Base-by-base conservation (phyloP, 2,329 filamentous ascomycete species). In the Incumbomyces lentus region DNA sequence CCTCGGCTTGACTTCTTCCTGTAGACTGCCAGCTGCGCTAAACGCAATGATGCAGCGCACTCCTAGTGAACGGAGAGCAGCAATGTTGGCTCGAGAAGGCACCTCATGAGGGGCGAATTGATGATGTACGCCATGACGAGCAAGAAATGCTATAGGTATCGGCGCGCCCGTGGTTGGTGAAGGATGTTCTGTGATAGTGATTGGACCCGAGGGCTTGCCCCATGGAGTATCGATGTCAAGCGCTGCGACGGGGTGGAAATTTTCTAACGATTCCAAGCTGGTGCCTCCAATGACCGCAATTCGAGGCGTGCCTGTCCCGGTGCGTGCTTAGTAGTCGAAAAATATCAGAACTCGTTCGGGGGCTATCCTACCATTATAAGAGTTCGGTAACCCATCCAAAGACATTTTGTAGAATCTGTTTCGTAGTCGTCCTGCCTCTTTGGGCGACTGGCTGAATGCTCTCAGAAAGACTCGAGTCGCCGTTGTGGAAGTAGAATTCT, bases 201-300 rank as follows among this genome's bases (percentile, higher is more conserved):
- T 90, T 17, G 79, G 78, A 1, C 78, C 80, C 33, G 79, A 82
- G 2, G 92, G 86, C 44, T 71, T 65, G 59, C 92, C 92, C 92
- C 92, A 98, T 29, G 92, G 92, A 8, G 92, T 98, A 33, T 72
- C 66, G 46, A 86, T 73, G 58, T 81, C 81, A 57, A 98, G 71
- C 22, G 77, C 76, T 19, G 90, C 89, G 52, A 93, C 82, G 60
- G 87, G 85, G 16, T 79, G 82, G 73, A 92, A 96, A 67, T 84
- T 82, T 22, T 87, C 82, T 55, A 98, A 83, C 57, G 86, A 81
- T 64, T 84, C 81, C 52, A 98, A 83, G 46, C 92, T 92, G 33
- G 92, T 98, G 59, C 92, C 92, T 65, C 89, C 89, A 57, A 95
- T 88, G 46, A 94, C 84, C 63, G 84, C 90, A 61, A 95, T 92